Conservation (phyloP, 2,329 filamentous ascomycete species). For the Cladosporium oxysporum region DNA sequence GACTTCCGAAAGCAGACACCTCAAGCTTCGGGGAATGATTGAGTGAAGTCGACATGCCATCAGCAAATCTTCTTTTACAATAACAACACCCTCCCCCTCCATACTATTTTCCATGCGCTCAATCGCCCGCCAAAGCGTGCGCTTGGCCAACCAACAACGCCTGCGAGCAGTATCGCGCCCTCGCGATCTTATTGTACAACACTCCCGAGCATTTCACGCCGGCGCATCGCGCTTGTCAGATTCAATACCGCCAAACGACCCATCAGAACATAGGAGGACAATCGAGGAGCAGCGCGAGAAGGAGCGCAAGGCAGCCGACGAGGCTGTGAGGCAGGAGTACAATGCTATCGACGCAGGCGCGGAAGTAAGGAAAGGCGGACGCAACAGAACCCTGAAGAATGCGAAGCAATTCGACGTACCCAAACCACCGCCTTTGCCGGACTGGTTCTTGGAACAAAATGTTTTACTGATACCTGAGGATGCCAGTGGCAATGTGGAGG, state of each 20-base stretch:
- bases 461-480: constrained; percentile 31
- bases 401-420: constrained; percentile 27
- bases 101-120: constrained; percentile 30
- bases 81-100: neutral
- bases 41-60: neutral
- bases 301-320: constrained; percentile 22
- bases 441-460: constrained; percentile 42
- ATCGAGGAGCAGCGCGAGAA: constrained; percentile 27
- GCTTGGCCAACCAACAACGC: constrained; percentile 31
- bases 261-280: constrained; percentile 25
- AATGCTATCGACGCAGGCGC: constrained; percentile 15
- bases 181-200: constrained; percentile 20
- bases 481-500: neutral
- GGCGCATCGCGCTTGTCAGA: constrained; percentile 25
- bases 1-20: constrained; percentile 7
- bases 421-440: constrained; percentile 38
- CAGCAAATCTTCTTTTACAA: neutral
- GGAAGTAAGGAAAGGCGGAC: constrained; percentile 17
- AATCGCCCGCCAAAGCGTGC: constrained; percentile 35
- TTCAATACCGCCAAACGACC: constrained; percentile 24
- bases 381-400: constrained; percentile 1
- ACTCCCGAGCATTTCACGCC: constrained; percentile 29
- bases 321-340: constrained; percentile 14
- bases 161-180: constrained; percentile 26
- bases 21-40: constrained; percentile 2